Evolutionary conservation across 225 moss, liverwort and hornwort genomes (phyloP), one percentile per base, ranked within the genome.

Genomic region (Polytrichum formosum): DNA sequence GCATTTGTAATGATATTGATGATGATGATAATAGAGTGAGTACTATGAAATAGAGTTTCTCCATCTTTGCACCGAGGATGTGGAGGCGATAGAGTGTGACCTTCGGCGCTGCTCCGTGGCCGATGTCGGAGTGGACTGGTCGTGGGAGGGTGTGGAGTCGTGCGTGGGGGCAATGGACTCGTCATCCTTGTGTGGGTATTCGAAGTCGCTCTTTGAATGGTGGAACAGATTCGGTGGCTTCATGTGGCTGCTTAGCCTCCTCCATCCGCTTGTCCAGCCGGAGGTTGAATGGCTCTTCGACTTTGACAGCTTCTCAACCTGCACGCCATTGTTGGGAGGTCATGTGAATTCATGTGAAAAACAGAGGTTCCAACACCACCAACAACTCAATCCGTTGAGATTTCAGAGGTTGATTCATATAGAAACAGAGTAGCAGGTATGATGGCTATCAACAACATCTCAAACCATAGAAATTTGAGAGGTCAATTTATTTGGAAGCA

Each of bases 261-360:
- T 74, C 83, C 83, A 83, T 61, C 76, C 81, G 8, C 78, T 58
- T 63, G 79, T 21, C 56, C 71, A 71, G 9, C 70, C 70, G 4
- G 71, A 61, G 22, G 78, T 54, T 28, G 72, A 74, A 2, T 54
- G 68, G 26, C 33, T 53, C 61, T 79, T 87, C 46, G 69, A 67
- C 30, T 83, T 87, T 8, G 78, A 70, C 21, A 84, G 73, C 61
- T 84, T 83, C 60, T 87, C 87, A 10, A 87, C 74, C 70, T 87
- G 83, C 61, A 61, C 18, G 61, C 28, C 21, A 46, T 46, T 46
- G 0, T 13, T 16, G 46, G 10, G 37, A 46, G 46, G 46, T 46
- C 46, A 46, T 46, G 13, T 46, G 4, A 13, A 46, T 46, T 46
- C 46, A 4, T 46, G 46, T 35, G 46, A 2, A 46, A 37, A 46